A percentile compares a stretch with the other conserved stretches of the same genome.
These are phyloP conservation scores for Amanita rubescens DNA, from an alignment of 768 basidiomycete species.

Conservation along the genomic window DNA sequence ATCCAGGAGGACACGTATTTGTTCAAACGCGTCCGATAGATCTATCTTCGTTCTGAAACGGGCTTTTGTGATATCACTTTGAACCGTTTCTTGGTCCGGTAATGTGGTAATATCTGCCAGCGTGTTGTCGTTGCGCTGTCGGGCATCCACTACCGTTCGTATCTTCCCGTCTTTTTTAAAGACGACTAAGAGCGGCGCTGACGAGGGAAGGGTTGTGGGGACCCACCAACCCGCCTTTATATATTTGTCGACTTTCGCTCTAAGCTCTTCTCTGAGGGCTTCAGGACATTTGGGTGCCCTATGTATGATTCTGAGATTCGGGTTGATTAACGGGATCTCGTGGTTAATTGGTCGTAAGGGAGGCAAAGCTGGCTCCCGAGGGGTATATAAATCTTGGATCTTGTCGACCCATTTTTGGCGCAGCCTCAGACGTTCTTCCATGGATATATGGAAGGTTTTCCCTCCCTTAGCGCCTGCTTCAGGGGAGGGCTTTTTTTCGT, in stretches of 20 bases:
- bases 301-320: background rate
- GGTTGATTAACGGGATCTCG: background rate
- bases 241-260: background rate
- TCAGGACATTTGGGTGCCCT: background rate
- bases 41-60: background rate
- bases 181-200: slow-evolving; percentile 6
- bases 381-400: background rate
- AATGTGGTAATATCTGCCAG: slow-evolving; percentile 27
- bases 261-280: background rate
- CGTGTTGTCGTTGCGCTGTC: slow-evolving; percentile 34
- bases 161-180: slow-evolving; percentile 26
- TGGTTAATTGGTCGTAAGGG: background rate
- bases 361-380: background rate
- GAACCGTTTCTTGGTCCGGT: background rate
- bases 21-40: background rate
- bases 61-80: background rate
- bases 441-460: background rate
- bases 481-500: background rate
- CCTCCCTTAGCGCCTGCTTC: background rate
- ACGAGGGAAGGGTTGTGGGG: background rate
- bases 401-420: slow-evolving; percentile 1
- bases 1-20: background rate
- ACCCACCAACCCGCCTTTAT: background rate
- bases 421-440: background rate
- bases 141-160: slow-evolving; percentile 26